Conservation (phyloP, 2,329 filamentous ascomycete genomes). For the Claviceps africana region DNA sequence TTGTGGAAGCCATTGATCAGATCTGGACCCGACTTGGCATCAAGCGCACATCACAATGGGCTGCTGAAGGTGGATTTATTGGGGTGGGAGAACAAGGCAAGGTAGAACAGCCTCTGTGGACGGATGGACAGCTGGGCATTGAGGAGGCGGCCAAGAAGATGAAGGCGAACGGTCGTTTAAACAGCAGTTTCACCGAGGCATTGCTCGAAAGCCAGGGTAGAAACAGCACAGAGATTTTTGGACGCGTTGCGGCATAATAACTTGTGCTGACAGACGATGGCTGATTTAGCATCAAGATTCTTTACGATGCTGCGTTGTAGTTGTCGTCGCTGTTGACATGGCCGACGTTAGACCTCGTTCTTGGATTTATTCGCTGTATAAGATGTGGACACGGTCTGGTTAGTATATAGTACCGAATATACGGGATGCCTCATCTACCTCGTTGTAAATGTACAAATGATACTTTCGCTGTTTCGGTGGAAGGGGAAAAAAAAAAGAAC, state of each 20-base stretch:
- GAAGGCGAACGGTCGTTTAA: constrained; percentile 26
- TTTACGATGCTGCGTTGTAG: background rate
- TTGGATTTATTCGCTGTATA: background rate
- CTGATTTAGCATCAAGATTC: background rate
- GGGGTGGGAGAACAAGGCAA: constrained; percentile 67
- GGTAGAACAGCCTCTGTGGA: constrained; percentile 69
- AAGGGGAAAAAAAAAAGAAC: too few species aligned
- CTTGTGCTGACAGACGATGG: background rate
- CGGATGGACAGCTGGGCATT: constrained; percentile 72
- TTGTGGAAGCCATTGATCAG: constrained; percentile 68
- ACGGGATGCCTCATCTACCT: too few species aligned
- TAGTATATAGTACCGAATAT: background rate
- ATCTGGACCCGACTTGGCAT: constrained; percentile 84
- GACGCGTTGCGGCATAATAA: constrained; percentile 14
- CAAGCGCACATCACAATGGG: constrained; percentile 90
- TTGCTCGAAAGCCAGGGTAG: constrained; percentile 42
- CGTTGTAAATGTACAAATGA: too few species aligned
- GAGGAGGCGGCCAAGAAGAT: constrained; percentile 51
- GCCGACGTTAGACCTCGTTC: background rate
- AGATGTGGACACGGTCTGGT: background rate
- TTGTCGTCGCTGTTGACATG: background rate
- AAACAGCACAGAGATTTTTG: constrained; percentile 16
- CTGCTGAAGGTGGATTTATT: constrained; percentile 79
- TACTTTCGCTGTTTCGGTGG: too few species aligned
- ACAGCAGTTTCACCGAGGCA: constrained; percentile 37